Conservation (phyloP, 2,329 filamentous ascomycete genomes). For the Aspergillus sp. region DNA sequence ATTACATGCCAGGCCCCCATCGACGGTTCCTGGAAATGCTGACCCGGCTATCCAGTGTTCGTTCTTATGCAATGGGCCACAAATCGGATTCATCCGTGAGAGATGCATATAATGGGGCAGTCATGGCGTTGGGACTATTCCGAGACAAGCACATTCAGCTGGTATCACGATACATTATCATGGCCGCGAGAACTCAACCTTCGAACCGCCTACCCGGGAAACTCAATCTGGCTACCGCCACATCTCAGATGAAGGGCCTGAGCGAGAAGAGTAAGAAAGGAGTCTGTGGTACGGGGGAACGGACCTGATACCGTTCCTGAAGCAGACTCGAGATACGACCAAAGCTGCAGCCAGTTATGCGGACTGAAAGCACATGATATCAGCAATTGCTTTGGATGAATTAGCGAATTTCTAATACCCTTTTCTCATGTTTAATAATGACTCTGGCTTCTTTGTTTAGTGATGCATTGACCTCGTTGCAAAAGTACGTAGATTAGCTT, state of each 20-base stretch:
- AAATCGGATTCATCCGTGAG: slow-evolving; percentile 30
- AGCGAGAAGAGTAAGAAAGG: slow-evolving; percentile 28
- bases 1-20: slow-evolving; percentile 52
- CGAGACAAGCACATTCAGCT: slow-evolving; percentile 50
- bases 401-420: too few species aligned
- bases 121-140: slow-evolving; percentile 42
- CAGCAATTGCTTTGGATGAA: too few species aligned
- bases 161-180: slow-evolving; percentile 50
- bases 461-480: too few species aligned
- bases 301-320: slow-evolving; percentile 49
- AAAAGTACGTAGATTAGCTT: too few species aligned
- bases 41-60: slow-evolving; percentile 42
- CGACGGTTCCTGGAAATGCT: slow-evolving; percentile 47
- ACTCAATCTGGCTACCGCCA: slow-evolving; percentile 43
- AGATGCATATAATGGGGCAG: slow-evolving; percentile 43
- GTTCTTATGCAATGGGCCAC: slow-evolving; percentile 37
- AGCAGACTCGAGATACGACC: slow-evolving; percentile 49
- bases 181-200: slow-evolving; percentile 29
- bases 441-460: too few species aligned
- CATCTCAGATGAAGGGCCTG: slow-evolving; percentile 31
- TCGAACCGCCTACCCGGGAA: slow-evolving; percentile 12
- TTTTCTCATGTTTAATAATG: too few species aligned
- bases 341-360: slow-evolving; percentile 32
- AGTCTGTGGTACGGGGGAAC: slow-evolving; percentile 49
- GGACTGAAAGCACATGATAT: slow-evolving; percentile 3